Conservation (phyloP, 2,329 filamentous ascomycete species). For the Cercospora sesami region DNA sequence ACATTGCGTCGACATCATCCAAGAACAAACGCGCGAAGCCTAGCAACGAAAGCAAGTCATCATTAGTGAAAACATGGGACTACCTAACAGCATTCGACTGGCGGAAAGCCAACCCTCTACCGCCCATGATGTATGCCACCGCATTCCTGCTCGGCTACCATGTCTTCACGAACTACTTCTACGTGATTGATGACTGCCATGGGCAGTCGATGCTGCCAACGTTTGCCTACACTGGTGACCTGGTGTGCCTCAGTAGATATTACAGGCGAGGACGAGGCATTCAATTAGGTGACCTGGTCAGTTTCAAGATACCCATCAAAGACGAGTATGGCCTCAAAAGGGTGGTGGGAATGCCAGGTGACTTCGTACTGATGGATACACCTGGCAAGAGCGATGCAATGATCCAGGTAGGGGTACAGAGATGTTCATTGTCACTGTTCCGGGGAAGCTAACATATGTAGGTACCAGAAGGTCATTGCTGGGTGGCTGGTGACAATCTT, state of each 20-base stretch:
- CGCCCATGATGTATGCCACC: not conserved
- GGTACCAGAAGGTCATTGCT: conserved; percentile 91
- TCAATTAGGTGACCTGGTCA: conserved; percentile 79
- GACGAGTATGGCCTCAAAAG: conserved; percentile 68
- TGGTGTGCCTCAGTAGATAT: conserved; percentile 66
- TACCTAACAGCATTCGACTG: not conserved
- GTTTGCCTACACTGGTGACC: conserved; percentile 66
- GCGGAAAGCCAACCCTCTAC: not conserved
- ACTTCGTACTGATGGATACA: conserved; percentile 69
- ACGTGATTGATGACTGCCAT: conserved; percentile 58
- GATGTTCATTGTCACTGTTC: not conserved
- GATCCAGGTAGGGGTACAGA: conserved; percentile 59
- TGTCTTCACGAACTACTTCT: conserved; percentile 52
- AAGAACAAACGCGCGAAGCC: not conserved
- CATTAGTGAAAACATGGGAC: not conserved
- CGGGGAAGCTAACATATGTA: conserved; percentile 40
- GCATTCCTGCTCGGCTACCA: conserved; percentile 7
- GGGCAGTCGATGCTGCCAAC: conserved; percentile 92
- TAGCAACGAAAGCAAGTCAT: not conserved
- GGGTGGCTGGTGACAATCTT: conserved; percentile 85
- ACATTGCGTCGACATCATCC: not conserved
- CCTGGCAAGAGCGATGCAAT: conserved; percentile 53
- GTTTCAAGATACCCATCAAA: conserved; percentile 70
- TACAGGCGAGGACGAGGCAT: conserved; percentile 67
- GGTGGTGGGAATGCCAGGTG: conserved; percentile 60